Percentiles rank a stretch among this genome's conserved stretches.
Conservation (phyloP, 345 rosid species). For the Iberis pinnata region DNA sequence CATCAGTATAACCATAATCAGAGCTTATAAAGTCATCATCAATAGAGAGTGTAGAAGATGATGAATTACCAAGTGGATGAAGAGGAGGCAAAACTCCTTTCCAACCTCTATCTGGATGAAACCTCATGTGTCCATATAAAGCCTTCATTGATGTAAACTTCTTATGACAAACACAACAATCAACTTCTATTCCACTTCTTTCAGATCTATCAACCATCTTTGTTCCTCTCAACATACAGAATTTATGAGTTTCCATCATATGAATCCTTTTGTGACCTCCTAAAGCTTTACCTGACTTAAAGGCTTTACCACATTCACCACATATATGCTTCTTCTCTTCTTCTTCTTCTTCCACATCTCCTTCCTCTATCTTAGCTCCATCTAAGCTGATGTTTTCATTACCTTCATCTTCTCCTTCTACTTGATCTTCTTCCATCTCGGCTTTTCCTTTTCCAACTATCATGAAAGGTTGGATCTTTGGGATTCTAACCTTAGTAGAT, state of each 20-base stretch:
- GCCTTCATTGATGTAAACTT: slow-evolving; percentile 39
- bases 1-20: slow-evolving; percentile 19
- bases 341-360: slow-evolving; percentile 16
- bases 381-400: not conserved
- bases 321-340: slow-evolving; percentile 27
- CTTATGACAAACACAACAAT: slow-evolving; percentile 35
- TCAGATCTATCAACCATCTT: slow-evolving; percentile 28
- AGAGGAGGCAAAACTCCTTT: slow-evolving; percentile 41
- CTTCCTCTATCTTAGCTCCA: slow-evolving; percentile 15
- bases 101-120: slow-evolving; percentile 51
- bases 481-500: slow-evolving; percentile 20
- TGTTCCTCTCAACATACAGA: slow-evolving; percentile 16
- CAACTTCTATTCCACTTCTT: slow-evolving; percentile 3
- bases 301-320: slow-evolving; percentile 36
- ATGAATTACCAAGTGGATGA: slow-evolving; percentile 13
- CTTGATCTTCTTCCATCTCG: slow-evolving; percentile 5
- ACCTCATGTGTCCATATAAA: slow-evolving; percentile 52
- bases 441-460: slow-evolving; percentile 12
- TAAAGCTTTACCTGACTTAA: slow-evolving; percentile 43
- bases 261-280: slow-evolving; percentile 53
- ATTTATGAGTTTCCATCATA: slow-evolving; percentile 12
- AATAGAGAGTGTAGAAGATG: slow-evolving; percentile 30
- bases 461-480: slow-evolving; percentile 9
- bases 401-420: slow-evolving; percentile 16
- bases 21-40: slow-evolving; percentile 24